These are phyloP conservation scores for Bothriochloa decipiens DNA, from an alignment of 176 grass and related monocot species.

Conservation along the genomic window DNA sequence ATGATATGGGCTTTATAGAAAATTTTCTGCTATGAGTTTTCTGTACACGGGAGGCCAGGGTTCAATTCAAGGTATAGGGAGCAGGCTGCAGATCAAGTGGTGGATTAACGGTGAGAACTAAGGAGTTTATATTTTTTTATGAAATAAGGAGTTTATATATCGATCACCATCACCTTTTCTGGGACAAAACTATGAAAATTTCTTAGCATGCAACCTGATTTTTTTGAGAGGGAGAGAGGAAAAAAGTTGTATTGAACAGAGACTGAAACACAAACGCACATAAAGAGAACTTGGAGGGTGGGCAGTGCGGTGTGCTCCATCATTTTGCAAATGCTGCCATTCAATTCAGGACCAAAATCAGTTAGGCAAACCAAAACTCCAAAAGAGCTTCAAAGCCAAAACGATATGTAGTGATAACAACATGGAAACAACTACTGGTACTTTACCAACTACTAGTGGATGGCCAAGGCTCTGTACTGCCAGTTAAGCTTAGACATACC, in stretches of 20 bases:
- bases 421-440: conserved; percentile 1
- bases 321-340: neutral
- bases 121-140: too few species aligned
- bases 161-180: neutral
- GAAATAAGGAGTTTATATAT: neutral
- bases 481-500: conserved; percentile 14
- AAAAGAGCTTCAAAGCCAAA: neutral
- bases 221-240: neutral
- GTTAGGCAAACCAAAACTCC: neutral
- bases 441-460: neutral
- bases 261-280: neutral
- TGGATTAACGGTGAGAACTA: neutral
- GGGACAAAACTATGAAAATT: neutral
- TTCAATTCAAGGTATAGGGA: neutral
- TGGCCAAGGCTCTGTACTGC: neutral
- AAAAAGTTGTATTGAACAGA: neutral
- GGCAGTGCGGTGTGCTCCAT: neutral
- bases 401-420: conserved; percentile 17
- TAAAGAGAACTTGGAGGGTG: neutral
- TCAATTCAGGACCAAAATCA: conserved; percentile 10
- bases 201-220: neutral
- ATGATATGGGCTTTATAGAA: neutral
- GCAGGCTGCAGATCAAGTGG: too few species aligned
- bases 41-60: neutral
- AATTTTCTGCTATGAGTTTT: neutral